These are phyloP conservation scores for Miscanthus sacchariflorus DNA, from an alignment of 202 grass and related monocot species.

Conservation along the genomic window DNA sequence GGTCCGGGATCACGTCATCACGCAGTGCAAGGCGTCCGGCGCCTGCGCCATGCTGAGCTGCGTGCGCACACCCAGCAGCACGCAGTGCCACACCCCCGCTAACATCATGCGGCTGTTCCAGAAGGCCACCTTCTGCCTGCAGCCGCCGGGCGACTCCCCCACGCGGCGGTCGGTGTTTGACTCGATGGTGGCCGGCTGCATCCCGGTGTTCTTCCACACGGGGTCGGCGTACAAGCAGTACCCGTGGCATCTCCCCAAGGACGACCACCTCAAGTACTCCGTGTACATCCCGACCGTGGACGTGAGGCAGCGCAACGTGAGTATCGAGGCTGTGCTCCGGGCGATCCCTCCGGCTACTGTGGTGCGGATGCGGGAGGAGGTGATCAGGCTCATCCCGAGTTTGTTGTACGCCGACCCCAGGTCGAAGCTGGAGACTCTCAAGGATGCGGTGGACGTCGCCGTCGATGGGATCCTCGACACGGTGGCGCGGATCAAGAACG, in stretches of 20 bases:
- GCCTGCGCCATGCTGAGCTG: constrained; percentile 57
- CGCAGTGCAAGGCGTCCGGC: constrained; percentile 49
- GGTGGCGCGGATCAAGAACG: constrained; percentile 35
- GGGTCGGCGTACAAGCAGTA: constrained; percentile 60
- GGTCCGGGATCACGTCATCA: constrained; percentile 57
- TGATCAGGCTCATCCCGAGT: constrained; percentile 54
- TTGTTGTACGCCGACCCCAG: constrained; percentile 56
- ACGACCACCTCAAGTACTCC: constrained; percentile 48
- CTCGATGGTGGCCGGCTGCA: constrained; percentile 63
- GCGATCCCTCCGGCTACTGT: constrained; percentile 41
- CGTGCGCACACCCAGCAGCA: constrained; percentile 45
- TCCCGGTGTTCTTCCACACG: constrained; percentile 66
- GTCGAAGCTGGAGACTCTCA: constrained; percentile 55
- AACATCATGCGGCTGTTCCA: constrained; percentile 72
- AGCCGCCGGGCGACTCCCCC: constrained; percentile 58
- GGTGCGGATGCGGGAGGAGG: constrained; percentile 49
- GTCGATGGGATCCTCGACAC: constrained; percentile 46
- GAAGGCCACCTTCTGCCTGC: constrained; percentile 62
- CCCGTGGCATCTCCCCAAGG: constrained; percentile 48
- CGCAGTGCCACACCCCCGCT: constrained; percentile 60
- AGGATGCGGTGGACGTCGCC: constrained; percentile 55
- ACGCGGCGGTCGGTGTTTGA: constrained; percentile 64
- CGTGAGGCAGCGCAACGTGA: constrained; percentile 45
- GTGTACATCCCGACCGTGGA: constrained; percentile 52
- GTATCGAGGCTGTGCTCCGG: constrained; percentile 53